phyloP scores from a whole-genome alignment of 176 grass and related monocot species.

The Avena insularis region DNA sequence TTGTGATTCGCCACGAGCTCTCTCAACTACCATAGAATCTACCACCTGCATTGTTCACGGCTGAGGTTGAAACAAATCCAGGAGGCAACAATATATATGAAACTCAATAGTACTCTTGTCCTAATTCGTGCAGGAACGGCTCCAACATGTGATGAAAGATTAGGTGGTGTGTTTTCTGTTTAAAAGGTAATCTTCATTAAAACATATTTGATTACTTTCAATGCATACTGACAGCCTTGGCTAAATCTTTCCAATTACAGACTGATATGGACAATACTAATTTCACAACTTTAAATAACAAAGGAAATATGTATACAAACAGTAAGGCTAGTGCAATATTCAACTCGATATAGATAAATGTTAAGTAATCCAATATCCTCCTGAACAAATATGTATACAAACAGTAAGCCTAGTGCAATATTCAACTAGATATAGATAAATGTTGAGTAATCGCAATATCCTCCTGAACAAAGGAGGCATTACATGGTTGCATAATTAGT shows the following conservation, averaged over 20 bases:
- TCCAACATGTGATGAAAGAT: slow-evolving; percentile 17
- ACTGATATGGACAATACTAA: background rate
- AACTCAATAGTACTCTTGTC: background rate
- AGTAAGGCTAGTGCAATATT: slow-evolving; percentile 27
- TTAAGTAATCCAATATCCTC: slow-evolving; percentile 15
- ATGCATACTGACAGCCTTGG: background rate
- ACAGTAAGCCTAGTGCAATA: slow-evolving; percentile 22
- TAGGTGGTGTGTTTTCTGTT: background rate
- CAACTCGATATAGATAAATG: slow-evolving; percentile 26
- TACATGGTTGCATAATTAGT: slow-evolving; percentile 26
- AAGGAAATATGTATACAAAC: background rate
- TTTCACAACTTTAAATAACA: slow-evolving; percentile 31
- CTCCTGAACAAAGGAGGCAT: background rate
- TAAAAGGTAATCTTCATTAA: background rate
- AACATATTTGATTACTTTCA: slow-evolving; percentile 30
- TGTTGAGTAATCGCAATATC: slow-evolving; percentile 19
- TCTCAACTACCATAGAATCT: slow-evolving; percentile 99
- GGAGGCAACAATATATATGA: slow-evolving; percentile 33
- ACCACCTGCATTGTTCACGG: slow-evolving; percentile 71
- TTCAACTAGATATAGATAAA: slow-evolving; percentile 19
- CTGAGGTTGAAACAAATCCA: slow-evolving; percentile 43
- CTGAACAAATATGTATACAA: background rate
- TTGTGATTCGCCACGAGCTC: slow-evolving; percentile 96
- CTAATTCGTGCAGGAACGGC: background rate
- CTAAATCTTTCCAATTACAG: slow-evolving; percentile 17